Conservation (phyloP, 2,329 filamentous ascomycete genomes). For the Penicillium nordicum region DNA sequence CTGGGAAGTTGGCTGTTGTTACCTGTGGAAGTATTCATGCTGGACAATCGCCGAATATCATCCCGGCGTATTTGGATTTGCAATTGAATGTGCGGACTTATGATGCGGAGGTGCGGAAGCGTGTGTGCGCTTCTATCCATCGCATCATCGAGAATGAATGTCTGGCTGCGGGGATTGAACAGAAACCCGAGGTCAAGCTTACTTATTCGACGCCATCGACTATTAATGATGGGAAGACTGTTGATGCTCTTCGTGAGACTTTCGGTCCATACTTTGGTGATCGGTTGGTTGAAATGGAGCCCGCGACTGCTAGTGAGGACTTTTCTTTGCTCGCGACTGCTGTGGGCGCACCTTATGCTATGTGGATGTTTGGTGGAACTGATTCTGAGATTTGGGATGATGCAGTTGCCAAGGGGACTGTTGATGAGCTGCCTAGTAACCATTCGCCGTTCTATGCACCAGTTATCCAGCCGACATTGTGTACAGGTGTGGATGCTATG, state of each 20-base stretch:
- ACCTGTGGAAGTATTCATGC: slow-evolving; percentile 46
- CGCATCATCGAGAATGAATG: slow-evolving; percentile 54
- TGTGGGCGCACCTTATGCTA: slow-evolving; percentile 50
- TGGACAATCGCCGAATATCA: slow-evolving; percentile 46
- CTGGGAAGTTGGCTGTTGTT: slow-evolving; percentile 44
- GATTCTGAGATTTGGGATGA: slow-evolving; percentile 50
- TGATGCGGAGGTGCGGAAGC: slow-evolving; percentile 29
- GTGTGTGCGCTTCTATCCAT: slow-evolving; percentile 37
- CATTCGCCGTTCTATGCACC: slow-evolving; percentile 59
- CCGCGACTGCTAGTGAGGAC: slow-evolving; percentile 53
- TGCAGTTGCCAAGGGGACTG: slow-evolving; percentile 44
- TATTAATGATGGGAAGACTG: slow-evolving; percentile 50
- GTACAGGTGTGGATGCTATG: slow-evolving; percentile 50
- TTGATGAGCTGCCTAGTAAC: slow-evolving; percentile 54
- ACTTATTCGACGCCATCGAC: slow-evolving; percentile 49
- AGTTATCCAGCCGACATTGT: slow-evolving; percentile 54
- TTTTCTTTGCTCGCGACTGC: slow-evolving; percentile 54
- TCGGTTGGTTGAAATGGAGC: slow-evolving; percentile 38
- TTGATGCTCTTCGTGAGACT: slow-evolving; percentile 39
- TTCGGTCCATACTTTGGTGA: slow-evolving; percentile 50
- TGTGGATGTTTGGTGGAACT: slow-evolving; percentile 56
- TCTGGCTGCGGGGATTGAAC: slow-evolving; percentile 45
- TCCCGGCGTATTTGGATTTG: slow-evolving; percentile 42
- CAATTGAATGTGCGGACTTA: slow-evolving; percentile 44
- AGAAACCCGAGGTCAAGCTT: slow-evolving; percentile 44